phyloP scores from a whole-genome alignment of 345 rosid species.

The Orychophragmus violaceus region DNA sequence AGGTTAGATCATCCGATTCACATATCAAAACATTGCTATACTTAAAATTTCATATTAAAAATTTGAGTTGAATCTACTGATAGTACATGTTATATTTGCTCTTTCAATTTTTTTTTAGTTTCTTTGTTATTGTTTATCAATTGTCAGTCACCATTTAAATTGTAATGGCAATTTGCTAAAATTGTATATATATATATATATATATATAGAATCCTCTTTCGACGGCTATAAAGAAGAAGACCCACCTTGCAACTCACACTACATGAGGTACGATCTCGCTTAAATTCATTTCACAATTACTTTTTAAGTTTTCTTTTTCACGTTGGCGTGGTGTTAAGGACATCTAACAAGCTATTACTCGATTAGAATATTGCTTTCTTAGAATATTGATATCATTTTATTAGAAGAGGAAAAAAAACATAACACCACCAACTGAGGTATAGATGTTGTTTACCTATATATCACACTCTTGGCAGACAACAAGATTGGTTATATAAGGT shows the following conservation, averaged over 20 bases:
- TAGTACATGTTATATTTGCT: neutral
- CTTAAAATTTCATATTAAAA: too few relatives aligned
- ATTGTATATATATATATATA: too few relatives aligned
- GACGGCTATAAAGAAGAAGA: neutral
- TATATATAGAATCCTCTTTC: neutral
- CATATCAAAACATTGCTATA: neutral
- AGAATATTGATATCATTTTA: neutral
- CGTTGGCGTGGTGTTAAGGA: neutral
- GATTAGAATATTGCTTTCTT: neutral
- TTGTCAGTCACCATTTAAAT: neutral
- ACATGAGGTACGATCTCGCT: neutral
- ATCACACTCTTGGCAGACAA: neutral
- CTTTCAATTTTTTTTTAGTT: neutral
- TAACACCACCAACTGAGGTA: neutral
- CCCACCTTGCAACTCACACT: neutral
- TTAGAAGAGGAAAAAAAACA: neutral
- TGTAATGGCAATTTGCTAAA: neutral
- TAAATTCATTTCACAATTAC: neutral
- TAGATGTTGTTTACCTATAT: neutral
- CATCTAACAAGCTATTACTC: neutral
- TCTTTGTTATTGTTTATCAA: neutral
- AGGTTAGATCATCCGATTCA: neutral
- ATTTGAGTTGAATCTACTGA: too few relatives aligned
- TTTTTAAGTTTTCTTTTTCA: neutral
- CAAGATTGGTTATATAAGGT: neutral